Conservation (phyloP, 768 basidiomycete species). For the Pleurotus cornucopiae region DNA sequence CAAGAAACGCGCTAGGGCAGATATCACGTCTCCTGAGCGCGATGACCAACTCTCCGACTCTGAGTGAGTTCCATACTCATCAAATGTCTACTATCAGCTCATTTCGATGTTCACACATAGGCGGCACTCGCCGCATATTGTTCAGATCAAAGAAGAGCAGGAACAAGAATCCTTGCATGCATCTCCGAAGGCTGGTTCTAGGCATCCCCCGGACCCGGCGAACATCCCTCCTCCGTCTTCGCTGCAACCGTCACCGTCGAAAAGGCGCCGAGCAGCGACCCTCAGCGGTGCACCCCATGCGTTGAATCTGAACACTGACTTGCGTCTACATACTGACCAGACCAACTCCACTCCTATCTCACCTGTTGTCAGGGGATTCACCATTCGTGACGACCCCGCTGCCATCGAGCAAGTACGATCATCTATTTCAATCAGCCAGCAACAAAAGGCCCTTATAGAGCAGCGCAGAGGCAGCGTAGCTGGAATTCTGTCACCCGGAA, state of each 20-base stretch:
- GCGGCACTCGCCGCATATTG: constrained; percentile 39
- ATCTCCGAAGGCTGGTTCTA: constrained; percentile 28
- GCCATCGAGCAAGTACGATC: constrained; percentile 62
- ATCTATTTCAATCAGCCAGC: constrained; percentile 60
- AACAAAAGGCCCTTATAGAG: constrained; percentile 68
- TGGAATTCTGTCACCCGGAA: constrained; percentile 30
- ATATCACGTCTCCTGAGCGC: constrained; percentile 26
- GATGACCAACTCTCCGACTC: constrained; percentile 36
- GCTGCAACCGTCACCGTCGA: constrained; percentile 41
- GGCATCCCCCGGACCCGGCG: constrained; percentile 17
- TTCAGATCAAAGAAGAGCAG: constrained; percentile 62
- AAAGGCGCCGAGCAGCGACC: constrained; percentile 65
- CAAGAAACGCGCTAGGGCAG: constrained; percentile 45
- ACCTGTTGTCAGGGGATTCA: constrained; percentile 61
- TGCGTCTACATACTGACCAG: constrained; percentile 35
- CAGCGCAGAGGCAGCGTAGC: constrained; percentile 62
- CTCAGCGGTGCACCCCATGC: constrained; percentile 56
- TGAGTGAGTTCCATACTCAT: constrained; percentile 35
- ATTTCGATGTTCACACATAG: constrained; percentile 17
- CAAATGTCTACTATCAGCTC: constrained; percentile 16
- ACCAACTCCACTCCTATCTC: constrained; percentile 55
- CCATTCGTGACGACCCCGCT: constrained; percentile 54
- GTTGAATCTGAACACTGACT: constrained; percentile 44
- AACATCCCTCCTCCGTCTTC: constrained; percentile 36
- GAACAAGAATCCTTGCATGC: constrained; percentile 44